Evolutionary conservation across 2,329 filamentous ascomycete genomes (phyloP), one percentile per base, ranked within the genome.

Genomic region (Intubia oerlemansii): DNA sequence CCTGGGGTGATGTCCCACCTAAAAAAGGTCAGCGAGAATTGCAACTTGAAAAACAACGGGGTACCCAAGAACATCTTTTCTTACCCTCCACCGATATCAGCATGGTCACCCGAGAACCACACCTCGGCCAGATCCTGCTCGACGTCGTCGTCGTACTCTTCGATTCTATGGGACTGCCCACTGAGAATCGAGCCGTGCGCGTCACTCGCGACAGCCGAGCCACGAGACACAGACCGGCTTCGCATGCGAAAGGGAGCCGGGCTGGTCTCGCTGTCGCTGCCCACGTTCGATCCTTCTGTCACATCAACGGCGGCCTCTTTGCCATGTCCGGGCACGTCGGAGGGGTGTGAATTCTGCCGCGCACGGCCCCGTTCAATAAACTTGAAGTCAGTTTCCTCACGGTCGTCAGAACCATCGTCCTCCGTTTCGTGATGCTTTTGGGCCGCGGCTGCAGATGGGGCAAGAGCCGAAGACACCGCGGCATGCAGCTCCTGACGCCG

Each of bases 51-150:
- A 21, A 21, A 21, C n/a, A 21, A 21, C 8, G n/a, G n/a, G 19
- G n/a, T 8, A 21, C 8, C n/a, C 8, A 21, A 21, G n/a, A 8
- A 8, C n/a, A n/a, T n/a, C n/a, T n/a, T n/a, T n/a, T n/a, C 19
- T 8, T 21, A 21, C 5, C 36, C 78, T 8, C 78, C 78, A 2
- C 78, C 78, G 17, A 84, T 68, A 36, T 85, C 78, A 2, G 67
- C 78, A 36, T 90, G 79, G 9, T 72, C 70, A 7, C 79, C 79
- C 0, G 77, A 59, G 41, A 88, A 88, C 73, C 74, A 79, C 1
- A 85, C 63, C 41, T 88, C 79, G 34, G 78, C 64, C 27, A 85
- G 74, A 38, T 85, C 75, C 41, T 84, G 77, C 1, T 59, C 55
- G 0, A 47, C 50, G 3, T 57, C 55, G 14, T 60, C 54, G 7